Evolutionary conservation across 2,329 filamentous ascomycete genomes (phyloP).

Genomic region (Xylariaceae sp.): DNA sequence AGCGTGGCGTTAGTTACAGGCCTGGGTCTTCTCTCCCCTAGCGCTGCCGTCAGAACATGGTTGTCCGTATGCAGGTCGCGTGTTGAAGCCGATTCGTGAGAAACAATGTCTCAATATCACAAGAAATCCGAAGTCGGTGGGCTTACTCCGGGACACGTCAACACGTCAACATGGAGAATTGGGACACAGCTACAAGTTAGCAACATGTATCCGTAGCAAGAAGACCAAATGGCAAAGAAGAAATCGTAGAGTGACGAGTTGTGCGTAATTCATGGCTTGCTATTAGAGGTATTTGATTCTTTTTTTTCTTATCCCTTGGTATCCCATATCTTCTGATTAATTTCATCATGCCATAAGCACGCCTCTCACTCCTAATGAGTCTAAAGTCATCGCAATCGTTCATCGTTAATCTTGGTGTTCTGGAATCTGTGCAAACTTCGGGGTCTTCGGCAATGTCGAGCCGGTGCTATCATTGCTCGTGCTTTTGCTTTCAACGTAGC

Average conservation of each 20-base stretch:
- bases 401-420: not conserved
- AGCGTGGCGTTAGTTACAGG: not conserved
- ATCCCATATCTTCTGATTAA: not conserved
- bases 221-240: too few species aligned
- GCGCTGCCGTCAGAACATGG: not conserved
- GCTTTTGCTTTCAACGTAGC: constrained; percentile 4
- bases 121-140: not conserved
- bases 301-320: not conserved
- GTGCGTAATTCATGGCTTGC: too few species aligned
- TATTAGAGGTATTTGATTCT: too few species aligned
- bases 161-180: too few species aligned
- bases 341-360: not conserved
- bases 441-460: constrained; percentile 27
- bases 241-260: too few species aligned
- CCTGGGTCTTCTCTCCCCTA: not conserved
- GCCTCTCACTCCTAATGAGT: not conserved
- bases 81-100: not conserved
- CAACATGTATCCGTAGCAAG: too few species aligned
- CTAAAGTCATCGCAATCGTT: not conserved
- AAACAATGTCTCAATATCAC: not conserved
- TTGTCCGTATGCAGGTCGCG: not conserved
- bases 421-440: constrained; percentile 15
- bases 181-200: too few species aligned
- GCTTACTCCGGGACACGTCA: too few species aligned
- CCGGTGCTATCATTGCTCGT: constrained; percentile 5